Percentiles rank a stretch among this genome's conserved stretches.
Evolutionary conservation across 352 stramenopile species (phyloP).

Genomic region (Phytophthora fragariaefolia): DNA sequence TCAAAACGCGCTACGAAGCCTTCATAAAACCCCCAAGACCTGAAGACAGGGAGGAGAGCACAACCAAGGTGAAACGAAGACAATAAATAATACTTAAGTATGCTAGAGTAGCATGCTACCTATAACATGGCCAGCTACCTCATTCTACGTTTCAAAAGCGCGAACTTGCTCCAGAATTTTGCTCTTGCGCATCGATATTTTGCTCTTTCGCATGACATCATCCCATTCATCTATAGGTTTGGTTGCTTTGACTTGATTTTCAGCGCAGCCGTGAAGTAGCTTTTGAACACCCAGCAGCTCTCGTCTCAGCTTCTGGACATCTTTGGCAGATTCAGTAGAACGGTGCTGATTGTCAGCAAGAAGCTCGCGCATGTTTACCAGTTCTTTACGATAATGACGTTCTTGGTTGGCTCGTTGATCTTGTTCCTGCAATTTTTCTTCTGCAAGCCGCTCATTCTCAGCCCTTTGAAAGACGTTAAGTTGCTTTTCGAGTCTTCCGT

Average conservation of each 20-base stretch:
- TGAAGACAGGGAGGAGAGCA: conserved; percentile 18
- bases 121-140: background rate
- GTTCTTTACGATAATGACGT: conserved; percentile 43
- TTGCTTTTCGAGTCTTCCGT: conserved; percentile 30
- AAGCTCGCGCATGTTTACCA: conserved; percentile 53
- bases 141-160: conserved; percentile 21
- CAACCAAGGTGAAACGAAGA: background rate
- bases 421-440: conserved; percentile 25
- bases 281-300: conserved; percentile 59
- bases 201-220: conserved; percentile 26
- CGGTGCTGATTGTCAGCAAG: conserved; percentile 55
- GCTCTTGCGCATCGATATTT: conserved; percentile 48
- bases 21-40: conserved; percentile 9
- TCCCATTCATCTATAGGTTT: conserved; percentile 27
- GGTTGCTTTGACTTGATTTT: conserved; percentile 7
- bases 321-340: conserved; percentile 51
- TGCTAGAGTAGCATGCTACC: too few species aligned
- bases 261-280: conserved; percentile 45
- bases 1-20: conserved; percentile 70
- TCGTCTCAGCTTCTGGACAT: conserved; percentile 57
- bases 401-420: conserved; percentile 33
- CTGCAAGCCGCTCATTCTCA: conserved; percentile 6
- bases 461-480: conserved; percentile 14
- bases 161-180: conserved; percentile 59
- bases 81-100: too few species aligned